Percentiles rank a stretch among this genome's conserved stretches.
Evolutionary conservation across 2,329 filamentous ascomycete genomes (phyloP).

Genomic region (Rhynchosporium secalis): DNA sequence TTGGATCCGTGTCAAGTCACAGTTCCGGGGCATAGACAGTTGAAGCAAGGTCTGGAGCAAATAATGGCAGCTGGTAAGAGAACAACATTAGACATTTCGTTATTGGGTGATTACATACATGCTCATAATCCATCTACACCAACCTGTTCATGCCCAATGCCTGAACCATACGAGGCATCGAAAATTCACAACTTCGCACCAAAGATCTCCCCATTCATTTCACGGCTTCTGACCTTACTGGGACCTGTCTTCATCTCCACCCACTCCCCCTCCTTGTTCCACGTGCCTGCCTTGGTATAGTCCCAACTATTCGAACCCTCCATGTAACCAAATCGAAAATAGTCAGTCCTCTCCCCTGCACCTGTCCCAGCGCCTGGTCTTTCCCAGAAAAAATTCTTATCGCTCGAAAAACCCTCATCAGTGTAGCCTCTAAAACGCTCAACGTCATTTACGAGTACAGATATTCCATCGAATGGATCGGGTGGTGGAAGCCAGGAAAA

Average conservation of each 20-base stretch:
- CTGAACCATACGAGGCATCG: not conserved
- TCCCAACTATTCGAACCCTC: conserved; percentile 64
- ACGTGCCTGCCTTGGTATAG: conserved; percentile 74
- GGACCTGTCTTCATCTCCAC: conserved; percentile 52
- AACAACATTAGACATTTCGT: not conserved
- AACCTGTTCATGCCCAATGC: not conserved
- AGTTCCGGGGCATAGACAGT: not conserved
- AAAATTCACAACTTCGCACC: conserved; percentile 5
- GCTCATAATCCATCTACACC: not conserved
- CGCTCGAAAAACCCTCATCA: conserved; percentile 48
- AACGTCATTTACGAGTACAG: conserved; percentile 81
- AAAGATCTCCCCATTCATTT: conserved; percentile 27
- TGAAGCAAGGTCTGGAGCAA: not conserved
- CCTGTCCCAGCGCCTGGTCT: conserved; percentile 43
- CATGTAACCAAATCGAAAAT: conserved; percentile 77
- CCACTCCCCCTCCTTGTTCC: conserved; percentile 67
- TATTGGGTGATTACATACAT: not conserved
- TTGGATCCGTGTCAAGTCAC: too few species aligned
- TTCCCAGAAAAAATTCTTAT: conserved; percentile 59
- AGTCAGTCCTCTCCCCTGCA: conserved; percentile 57
- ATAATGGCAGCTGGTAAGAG: not conserved
- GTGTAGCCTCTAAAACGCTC: conserved; percentile 76
- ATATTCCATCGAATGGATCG: conserved; percentile 69
- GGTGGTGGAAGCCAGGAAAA: conserved; percentile 44
- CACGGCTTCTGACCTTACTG: conserved; percentile 36